Evolutionary conservation across 192 early-diverging fungal species (phyloP).

Genomic region (Funneliformis mosseae): DNA sequence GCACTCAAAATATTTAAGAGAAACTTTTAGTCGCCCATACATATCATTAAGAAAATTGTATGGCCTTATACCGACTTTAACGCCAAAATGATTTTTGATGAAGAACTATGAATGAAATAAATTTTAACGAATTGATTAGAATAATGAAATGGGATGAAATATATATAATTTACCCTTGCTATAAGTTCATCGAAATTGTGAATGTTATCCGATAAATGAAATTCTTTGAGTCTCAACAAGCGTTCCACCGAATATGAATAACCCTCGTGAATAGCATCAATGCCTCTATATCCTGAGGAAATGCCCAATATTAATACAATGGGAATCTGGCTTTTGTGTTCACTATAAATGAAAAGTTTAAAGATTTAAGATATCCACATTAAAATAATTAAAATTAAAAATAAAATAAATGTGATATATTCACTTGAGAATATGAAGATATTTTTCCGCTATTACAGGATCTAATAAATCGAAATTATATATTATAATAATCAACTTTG

Average conservation of each 20-base stretch:
- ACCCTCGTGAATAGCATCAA: slow-evolving; percentile 79
- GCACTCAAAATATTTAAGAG: slow-evolving; percentile 70
- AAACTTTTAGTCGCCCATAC: slow-evolving; percentile 80
- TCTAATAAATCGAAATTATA: slow-evolving; percentile 90
- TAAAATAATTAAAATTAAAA: neutral
- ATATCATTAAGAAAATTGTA: slow-evolving; percentile 80
- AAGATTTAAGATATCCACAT: neutral
- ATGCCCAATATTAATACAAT: slow-evolving; percentile 82
- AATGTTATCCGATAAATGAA: slow-evolving; percentile 75
- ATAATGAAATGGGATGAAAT: neutral
- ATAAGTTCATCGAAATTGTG: slow-evolving; percentile 73
- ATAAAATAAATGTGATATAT: neutral
- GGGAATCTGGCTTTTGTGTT: slow-evolving; percentile 70
- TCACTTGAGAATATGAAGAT: slow-evolving; percentile 73
- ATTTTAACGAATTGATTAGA: slow-evolving; percentile 26
- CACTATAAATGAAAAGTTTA: slow-evolving; percentile 46
- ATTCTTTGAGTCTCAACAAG: slow-evolving; percentile 75
- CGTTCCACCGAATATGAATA: slow-evolving; percentile 72
- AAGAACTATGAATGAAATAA: slow-evolving; percentile 53
- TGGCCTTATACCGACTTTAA: slow-evolving; percentile 70
- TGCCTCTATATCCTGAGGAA: slow-evolving; percentile 66
- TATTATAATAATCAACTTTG: slow-evolving; percentile 71
- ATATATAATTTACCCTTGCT: slow-evolving; percentile 47
- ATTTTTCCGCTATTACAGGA: slow-evolving; percentile 68
- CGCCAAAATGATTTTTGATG: slow-evolving; percentile 47